Percentiles rank a stretch among this genome's conserved stretches.
Evolutionary conservation across 2,329 filamentous ascomycete genomes (phyloP).

Genomic region (Xylariales sp.): DNA sequence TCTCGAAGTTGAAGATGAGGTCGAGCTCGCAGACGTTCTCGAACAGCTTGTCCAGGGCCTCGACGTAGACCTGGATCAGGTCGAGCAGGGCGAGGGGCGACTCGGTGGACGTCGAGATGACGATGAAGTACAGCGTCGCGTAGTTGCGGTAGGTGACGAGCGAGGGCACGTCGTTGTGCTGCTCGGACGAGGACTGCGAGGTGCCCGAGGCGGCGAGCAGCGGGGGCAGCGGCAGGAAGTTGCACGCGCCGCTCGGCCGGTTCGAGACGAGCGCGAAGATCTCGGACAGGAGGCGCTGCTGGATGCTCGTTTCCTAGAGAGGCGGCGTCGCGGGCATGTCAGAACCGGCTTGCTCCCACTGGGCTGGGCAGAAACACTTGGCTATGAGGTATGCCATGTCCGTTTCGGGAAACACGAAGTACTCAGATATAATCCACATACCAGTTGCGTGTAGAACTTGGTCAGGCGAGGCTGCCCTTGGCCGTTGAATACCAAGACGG

Average conservation of each 20-base stretch:
- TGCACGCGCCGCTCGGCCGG: slow-evolving; percentile 90
- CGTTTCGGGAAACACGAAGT: slow-evolving; percentile 17
- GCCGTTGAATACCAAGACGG: slow-evolving; percentile 98
- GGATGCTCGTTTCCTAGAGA: slow-evolving; percentile 89
- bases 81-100: slow-evolving; percentile 95
- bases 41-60: slow-evolving; percentile 92
- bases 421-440: slow-evolving; percentile 54
- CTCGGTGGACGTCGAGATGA: slow-evolving; percentile 96
- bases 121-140: slow-evolving; percentile 97
- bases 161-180: slow-evolving; percentile 88
- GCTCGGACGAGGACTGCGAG: slow-evolving; percentile 72
- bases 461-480: slow-evolving; percentile 95
- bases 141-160: slow-evolving; percentile 98
- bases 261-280: slow-evolving; percentile 97
- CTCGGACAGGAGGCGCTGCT: slow-evolving; percentile 95
- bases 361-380: not conserved
- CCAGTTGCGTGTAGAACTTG: slow-evolving; percentile 98
- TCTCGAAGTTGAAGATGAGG: slow-evolving; percentile 99
- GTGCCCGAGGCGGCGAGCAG: slow-evolving; percentile 72
- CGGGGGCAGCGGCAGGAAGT: slow-evolving; percentile 87
- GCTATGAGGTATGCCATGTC: not conserved
- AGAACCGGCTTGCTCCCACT: slow-evolving; percentile 2
- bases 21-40: slow-evolving; percentile 99
- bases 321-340: slow-evolving; percentile 19
- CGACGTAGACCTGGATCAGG: slow-evolving; percentile 97